Conservation (phyloP, 495 filamentous ascomycete genomes). For the Chaetomidium leptoderma region DNA sequence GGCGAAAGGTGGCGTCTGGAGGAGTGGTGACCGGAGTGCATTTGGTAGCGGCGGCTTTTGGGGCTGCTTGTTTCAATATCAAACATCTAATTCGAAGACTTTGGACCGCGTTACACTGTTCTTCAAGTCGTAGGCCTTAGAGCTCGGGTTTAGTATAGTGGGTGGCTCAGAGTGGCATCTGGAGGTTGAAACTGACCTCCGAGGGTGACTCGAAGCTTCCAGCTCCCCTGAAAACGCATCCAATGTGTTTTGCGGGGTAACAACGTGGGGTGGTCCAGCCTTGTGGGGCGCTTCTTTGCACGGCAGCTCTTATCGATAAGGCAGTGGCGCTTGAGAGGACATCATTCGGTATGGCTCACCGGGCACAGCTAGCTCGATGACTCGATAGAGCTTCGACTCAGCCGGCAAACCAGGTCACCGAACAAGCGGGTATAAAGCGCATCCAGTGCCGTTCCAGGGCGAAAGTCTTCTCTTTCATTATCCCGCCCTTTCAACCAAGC, state of each 20-base stretch:
- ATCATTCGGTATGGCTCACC: slow-evolving; percentile 2
- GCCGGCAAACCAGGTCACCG: slow-evolving; percentile 22
- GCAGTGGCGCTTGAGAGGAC: neutral
- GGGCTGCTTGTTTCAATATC: too few species aligned
- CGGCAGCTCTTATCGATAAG: slow-evolving; percentile 18
- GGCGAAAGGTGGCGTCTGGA: too few species aligned
- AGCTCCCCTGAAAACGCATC: too few species aligned
- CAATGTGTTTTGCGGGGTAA: neutral
- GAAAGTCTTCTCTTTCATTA: neutral
- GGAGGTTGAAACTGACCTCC: neutral
- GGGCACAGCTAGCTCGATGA: slow-evolving; percentile 12
- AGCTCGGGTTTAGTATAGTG: too few species aligned
- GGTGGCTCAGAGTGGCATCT: neutral
- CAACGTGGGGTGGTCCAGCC: neutral
- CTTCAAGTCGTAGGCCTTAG: too few species aligned
- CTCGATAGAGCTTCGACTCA: slow-evolving; percentile 32
- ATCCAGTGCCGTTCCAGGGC: neutral
- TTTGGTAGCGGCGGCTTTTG: too few species aligned
- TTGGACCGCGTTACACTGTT: too few species aligned
- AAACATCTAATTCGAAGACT: too few species aligned
- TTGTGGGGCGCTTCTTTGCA: neutral
- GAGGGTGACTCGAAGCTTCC: neutral
- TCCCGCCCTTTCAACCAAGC: too few species aligned
- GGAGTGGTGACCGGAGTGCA: too few species aligned
- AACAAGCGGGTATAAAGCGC: slow-evolving; percentile 6